phyloP scores from a whole-genome alignment of 495 filamentous ascomycete species.

The Penicillium ucsense region DNA sequence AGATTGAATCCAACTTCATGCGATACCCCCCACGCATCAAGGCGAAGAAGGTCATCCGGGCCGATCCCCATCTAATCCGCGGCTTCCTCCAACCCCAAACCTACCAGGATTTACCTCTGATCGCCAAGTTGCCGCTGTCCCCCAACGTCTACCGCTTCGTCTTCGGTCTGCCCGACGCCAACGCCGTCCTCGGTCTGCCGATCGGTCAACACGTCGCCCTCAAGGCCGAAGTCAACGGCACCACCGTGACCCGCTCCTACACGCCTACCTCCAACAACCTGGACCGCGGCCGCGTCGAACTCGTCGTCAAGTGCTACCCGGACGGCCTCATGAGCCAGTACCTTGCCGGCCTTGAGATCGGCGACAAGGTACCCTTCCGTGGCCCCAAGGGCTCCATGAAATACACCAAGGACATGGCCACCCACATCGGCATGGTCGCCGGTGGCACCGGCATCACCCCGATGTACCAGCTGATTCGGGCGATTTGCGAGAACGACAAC shows the following conservation, averaged over 20 bases:
- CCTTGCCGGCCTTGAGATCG: slow-evolving; percentile 25
- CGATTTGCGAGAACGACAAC: slow-evolving; percentile 39
- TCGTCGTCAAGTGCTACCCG: slow-evolving; percentile 35
- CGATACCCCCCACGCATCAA: slow-evolving; percentile 33
- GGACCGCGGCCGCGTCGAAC: slow-evolving; percentile 31
- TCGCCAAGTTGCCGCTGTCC: slow-evolving; percentile 32
- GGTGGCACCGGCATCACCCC: slow-evolving; percentile 51
- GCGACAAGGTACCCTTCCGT: slow-evolving; percentile 32
- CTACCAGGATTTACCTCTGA: slow-evolving; percentile 35
- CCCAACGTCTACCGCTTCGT: slow-evolving; percentile 38
- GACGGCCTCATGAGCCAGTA: slow-evolving; percentile 31
- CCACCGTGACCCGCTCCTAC: slow-evolving; percentile 34
- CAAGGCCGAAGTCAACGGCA: slow-evolving; percentile 30
- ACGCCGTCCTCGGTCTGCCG: slow-evolving; percentile 38
- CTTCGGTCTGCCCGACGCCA: slow-evolving; percentile 35
- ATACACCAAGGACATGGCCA: slow-evolving; percentile 18
- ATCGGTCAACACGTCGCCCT: slow-evolving; percentile 45
- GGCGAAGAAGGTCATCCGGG: slow-evolving; percentile 14
- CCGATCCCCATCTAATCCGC: slow-evolving; percentile 22
- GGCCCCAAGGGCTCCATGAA: slow-evolving; percentile 37
- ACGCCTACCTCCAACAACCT: slow-evolving; percentile 37
- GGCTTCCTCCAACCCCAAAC: slow-evolving; percentile 37
- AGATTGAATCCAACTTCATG: slow-evolving; percentile 27
- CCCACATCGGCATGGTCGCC: slow-evolving; percentile 31
- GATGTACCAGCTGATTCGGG: slow-evolving; percentile 44